Base-by-base conservation (phyloP, 2,329 filamentous ascomycete species). In the Penicillium sp. region DNA sequence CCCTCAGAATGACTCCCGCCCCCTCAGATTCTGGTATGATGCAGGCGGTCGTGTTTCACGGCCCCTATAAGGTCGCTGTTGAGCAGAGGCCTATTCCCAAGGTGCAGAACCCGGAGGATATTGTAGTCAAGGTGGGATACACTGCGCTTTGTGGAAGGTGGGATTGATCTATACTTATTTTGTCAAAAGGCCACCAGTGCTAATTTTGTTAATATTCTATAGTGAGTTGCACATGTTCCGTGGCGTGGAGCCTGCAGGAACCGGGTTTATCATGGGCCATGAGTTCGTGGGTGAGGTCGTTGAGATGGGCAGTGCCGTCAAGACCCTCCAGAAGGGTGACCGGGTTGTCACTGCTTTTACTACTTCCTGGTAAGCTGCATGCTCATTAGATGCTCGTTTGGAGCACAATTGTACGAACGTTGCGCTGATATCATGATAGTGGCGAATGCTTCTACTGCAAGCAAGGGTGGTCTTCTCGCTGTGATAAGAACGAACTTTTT, bases 91-190 rank as follows among this genome's bases (percentile, higher is more conserved):
- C 91, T 0, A 81, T 93, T 12, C 92, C 92, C 1, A 82, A 84
- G 62, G 81, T 96, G 60, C 80, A 87, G 64, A 80, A 89, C 56
- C 80, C 84, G 6, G 83, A 81, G 54, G 92, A 96, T 70, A 83
- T 93, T 55, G 86, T 96, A 62, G 84, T 96, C 68, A 92, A 90
- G 72, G 90, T 96, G 19, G 82, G 85, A 57, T 89, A 89, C 65
- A 89, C 91, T 26, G 92, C 90, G 16, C 81, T 97, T 31, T 97
- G 92, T 71, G 92, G 92, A 70, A 93, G 89, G 90, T 92, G 77
- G 69, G 84, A 78, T 42, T 56, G 11, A 16, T 44, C 25, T 50
- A 40, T 50, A 12, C 55, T 45, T 33, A 45, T 50, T 19, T n/a
- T 16, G 8, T 3, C 4, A 25, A 37, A 31, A 19, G 4, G 6